phyloP scores from a whole-genome alignment of 805 yeast genomes.

The Phaffomyces antillensis region DNA sequence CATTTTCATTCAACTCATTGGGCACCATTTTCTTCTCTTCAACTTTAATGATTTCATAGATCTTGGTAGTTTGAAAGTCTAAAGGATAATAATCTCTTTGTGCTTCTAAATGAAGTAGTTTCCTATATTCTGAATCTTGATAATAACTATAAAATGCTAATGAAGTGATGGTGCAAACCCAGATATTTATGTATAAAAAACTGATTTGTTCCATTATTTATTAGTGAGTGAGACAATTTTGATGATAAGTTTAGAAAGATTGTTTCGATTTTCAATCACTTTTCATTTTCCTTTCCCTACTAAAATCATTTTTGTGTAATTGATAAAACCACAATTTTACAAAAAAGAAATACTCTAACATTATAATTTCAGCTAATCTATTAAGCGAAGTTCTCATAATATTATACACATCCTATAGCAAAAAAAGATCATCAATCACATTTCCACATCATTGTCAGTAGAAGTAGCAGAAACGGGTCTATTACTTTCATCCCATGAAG shows the following conservation, averaged over 20 bases:
- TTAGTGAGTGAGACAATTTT: too few species aligned
- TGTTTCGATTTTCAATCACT: not conserved
- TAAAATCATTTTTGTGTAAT: not conserved
- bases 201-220: slow-evolving; percentile 4
- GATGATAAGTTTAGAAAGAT: too few species aligned
- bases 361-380: not conserved
- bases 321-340: not conserved
- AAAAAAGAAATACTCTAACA: not conserved
- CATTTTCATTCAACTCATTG: not conserved
- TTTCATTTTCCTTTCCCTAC: not conserved
- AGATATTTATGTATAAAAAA: slow-evolving; percentile 2
- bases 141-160: not conserved
- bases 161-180: slow-evolving; percentile 1
- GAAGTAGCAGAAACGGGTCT: slow-evolving; percentile 4
- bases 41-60: slow-evolving; percentile 2
- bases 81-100: slow-evolving; percentile 6
- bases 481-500: slow-evolving; percentile 18
- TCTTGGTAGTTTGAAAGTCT: not conserved
- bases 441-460: not conserved
- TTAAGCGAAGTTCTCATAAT: not conserved
- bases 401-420: not conserved
- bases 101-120: not conserved
- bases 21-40: not conserved
- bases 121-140: not conserved
- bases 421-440: slow-evolving; percentile 1